Base-by-base conservation (phyloP, 1,284 basidiomycete genomes). In the Trichosporon sp. region DNA sequence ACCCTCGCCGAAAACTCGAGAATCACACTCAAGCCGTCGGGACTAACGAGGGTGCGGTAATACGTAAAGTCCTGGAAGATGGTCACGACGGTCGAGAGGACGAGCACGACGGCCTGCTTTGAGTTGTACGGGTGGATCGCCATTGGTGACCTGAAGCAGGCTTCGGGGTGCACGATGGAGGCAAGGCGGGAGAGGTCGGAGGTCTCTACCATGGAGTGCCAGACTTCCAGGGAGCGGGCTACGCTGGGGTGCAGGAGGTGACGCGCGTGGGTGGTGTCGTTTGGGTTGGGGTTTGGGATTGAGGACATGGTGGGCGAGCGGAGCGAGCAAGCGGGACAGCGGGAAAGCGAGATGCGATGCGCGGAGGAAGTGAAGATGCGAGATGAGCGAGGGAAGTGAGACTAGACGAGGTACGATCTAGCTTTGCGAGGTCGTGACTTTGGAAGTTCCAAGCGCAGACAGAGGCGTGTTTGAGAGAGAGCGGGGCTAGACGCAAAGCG, bases 51-150 rank as follows among this genome's bases (percentile, higher is more conserved):
- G 33, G 60, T 4, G 36, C 66, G 66, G 62, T 68, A 36, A 64
- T 68, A 68, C 11, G 36, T 61, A 27, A 68, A 68, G 52, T 68
- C 33, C 54, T 65, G n/a, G 44, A 68, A 65, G 36, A 68, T 56
- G 8, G 37, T 59, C 57, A 63, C 29, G 32, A 68, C 66, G 2
- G 64, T 68, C 11, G n/a, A 19, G 33, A 68, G 59, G 10, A 52
- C 61, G 33, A 68, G 59, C 21, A 63, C 6, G 23, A 68, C 59
- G 4, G 66, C 66, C 6, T n/a, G 40, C 52, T 61, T 59, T 6
- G 64, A 61, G 21, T 37, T 13, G 34, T 68, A 68, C 5, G 66
- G 57, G 14, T 29, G 56, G 29, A 37, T 1, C 2, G 58, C 58
- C 56, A 65, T 60, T 19, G 66, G 66, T 10, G 66, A 68, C 52